These are phyloP conservation scores for Penicillium sp. DNA, from an alignment of 2,329 filamentous ascomycete species.

Conservation along the genomic window DNA sequence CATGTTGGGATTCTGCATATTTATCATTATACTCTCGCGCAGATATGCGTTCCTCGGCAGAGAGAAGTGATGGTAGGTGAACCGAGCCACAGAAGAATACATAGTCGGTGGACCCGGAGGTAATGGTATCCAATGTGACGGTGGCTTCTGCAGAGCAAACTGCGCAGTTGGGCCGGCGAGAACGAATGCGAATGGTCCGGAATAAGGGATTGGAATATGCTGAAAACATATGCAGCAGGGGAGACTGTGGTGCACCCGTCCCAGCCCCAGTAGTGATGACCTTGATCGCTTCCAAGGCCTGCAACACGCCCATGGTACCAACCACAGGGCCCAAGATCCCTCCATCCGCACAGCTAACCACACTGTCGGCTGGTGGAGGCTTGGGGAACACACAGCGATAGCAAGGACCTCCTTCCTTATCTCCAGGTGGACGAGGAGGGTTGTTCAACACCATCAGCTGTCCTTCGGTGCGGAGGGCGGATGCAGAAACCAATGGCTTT, in stretches of 20 bases:
- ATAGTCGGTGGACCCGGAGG: conserved; percentile 74
- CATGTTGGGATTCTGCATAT: conserved; percentile 5
- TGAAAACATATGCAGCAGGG: conserved; percentile 47
- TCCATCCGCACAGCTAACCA: conserved; percentile 87
- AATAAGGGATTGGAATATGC: conserved; percentile 57
- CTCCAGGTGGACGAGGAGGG: conserved; percentile 65
- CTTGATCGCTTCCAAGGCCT: conserved; percentile 87
- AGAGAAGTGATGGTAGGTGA: conserved; percentile 58
- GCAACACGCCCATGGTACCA: conserved; percentile 87
- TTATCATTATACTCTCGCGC: conserved; percentile 59
- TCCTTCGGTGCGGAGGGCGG: conserved; percentile 83
- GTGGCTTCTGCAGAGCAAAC: conserved; percentile 69
- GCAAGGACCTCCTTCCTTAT: conserved; percentile 71
- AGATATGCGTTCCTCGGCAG: conserved; percentile 67
- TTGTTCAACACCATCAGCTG: conserved; percentile 88
- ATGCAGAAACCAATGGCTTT: conserved; percentile 84
- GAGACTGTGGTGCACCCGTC: conserved; percentile 28
- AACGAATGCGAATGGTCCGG: conserved; percentile 72
- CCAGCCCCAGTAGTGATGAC: conserved; percentile 58
- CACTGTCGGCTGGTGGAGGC: conserved; percentile 79
- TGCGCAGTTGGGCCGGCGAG: conserved; percentile 69
- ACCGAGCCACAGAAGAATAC: conserved; percentile 77
- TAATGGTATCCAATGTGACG: conserved; percentile 65
- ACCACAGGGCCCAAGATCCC: conserved; percentile 92
- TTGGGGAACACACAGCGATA: conserved; percentile 92